A percentile compares a stretch with the other conserved stretches of the same genome.
Evolutionary conservation across 2,329 filamentous ascomycete species (phyloP).

Genomic region (Dryadomyces quercivorus): DNA sequence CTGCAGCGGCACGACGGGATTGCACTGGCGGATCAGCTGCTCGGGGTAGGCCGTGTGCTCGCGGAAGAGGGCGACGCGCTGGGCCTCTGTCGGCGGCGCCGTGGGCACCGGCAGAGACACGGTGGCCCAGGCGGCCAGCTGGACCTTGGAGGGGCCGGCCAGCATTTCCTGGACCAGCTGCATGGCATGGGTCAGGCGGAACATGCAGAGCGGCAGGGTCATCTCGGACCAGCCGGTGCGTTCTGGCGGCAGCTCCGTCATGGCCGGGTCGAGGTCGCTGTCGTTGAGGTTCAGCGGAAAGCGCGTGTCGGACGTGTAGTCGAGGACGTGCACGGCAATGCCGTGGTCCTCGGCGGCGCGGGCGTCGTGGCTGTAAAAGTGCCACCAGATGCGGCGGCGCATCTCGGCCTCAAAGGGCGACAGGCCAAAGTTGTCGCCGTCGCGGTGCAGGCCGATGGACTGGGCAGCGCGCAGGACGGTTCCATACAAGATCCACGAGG

Average conservation of each 20-base stretch:
- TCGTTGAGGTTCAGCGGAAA: conserved; percentile 42
- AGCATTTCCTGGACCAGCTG: conserved; percentile 26
- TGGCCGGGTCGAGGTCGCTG: conserved; percentile 29
- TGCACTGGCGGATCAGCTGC: conserved; percentile 32
- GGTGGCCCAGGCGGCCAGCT: neutral
- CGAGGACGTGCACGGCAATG: conserved; percentile 17
- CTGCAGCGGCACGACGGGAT: conserved; percentile 33
- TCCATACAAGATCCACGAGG: conserved; percentile 12
- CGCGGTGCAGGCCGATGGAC: conserved; percentile 15
- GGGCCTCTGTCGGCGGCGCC: conserved; percentile 6
- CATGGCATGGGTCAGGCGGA: conserved; percentile 34
- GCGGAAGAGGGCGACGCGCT: conserved; percentile 4
- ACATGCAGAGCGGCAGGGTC: conserved; percentile 37
- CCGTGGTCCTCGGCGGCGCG: conserved; percentile 40
- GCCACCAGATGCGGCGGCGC: conserved; percentile 13
- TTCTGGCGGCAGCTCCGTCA: conserved; percentile 26
- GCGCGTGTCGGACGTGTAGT: conserved; percentile 28
- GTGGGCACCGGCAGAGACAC: neutral
- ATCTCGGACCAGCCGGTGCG: conserved; percentile 40
- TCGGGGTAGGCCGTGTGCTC: conserved; percentile 29
- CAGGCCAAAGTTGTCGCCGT: conserved; percentile 25
- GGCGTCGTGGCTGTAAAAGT: conserved; percentile 8
- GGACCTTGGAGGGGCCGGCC: neutral
- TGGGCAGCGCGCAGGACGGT: conserved; percentile 13
- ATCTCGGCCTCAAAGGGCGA: conserved; percentile 19